phyloP scores from a whole-genome alignment of 192 early-diverging fungal species.

The Physocladia obscura region DNA sequence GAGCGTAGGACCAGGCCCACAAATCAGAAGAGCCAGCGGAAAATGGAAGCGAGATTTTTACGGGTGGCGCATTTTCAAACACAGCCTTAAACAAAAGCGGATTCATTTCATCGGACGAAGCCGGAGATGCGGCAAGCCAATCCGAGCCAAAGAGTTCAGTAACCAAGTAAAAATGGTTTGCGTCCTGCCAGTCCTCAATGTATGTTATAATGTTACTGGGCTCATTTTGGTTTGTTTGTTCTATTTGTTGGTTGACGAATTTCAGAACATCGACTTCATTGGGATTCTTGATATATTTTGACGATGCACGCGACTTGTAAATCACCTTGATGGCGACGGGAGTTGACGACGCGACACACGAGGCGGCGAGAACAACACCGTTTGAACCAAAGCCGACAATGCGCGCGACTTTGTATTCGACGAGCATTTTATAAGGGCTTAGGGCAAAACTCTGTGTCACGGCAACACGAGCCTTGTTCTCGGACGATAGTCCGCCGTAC shows the following conservation, averaged over 20 bases:
- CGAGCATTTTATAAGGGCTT: neutral
- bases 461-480: conserved; percentile 2
- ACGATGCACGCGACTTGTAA: neutral
- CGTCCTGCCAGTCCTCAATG: conserved; percentile 11
- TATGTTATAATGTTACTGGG: neutral
- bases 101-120: neutral
- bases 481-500: neutral
- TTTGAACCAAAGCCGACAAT: conserved; percentile 30
- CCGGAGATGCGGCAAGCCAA: neutral
- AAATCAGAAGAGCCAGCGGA: neutral
- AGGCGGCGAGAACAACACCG: conserved; percentile 13
- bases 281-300: neutral
- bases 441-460: neutral
- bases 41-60: neutral
- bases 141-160: conserved; percentile 8
- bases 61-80: neutral
- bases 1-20: conserved; percentile 11
- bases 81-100: neutral
- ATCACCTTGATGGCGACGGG: conserved; percentile 11
- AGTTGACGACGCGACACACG: neutral
- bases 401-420: neutral
- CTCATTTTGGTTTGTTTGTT: neutral
- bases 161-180: conserved; percentile 7
- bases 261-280: neutral
- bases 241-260: neutral